phyloP scores from a whole-genome alignment of 768 basidiomycete species.

The Mycena sanguinolenta region DNA sequence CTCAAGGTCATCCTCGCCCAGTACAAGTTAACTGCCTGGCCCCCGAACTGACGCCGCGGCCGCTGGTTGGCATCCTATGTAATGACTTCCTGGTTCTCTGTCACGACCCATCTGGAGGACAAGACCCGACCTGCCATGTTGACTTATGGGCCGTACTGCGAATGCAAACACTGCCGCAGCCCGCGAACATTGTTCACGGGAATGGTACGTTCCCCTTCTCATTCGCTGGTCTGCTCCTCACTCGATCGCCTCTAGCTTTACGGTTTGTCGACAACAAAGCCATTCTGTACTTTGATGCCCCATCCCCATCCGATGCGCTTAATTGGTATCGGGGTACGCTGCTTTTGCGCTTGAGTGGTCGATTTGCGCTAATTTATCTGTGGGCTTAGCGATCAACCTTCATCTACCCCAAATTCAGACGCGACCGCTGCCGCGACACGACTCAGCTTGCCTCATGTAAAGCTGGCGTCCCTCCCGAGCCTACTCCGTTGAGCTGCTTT shows the following conservation, averaged over 20 bases:
- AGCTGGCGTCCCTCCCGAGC: no score
- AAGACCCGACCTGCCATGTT: slow-evolving; percentile 79
- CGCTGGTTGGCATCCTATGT: slow-evolving; percentile 87
- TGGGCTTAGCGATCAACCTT: slow-evolving; percentile 81
- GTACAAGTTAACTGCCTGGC: slow-evolving; percentile 93
- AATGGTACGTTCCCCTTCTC: slow-evolving; percentile 67
- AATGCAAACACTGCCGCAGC: slow-evolving; percentile 94
- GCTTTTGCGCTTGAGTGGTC: background rate
- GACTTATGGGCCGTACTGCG: slow-evolving; percentile 97
- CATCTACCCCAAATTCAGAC: slow-evolving; percentile 86
- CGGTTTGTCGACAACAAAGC: slow-evolving; percentile 94
- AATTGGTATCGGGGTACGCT: slow-evolving; percentile 90
- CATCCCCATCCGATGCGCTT: slow-evolving; percentile 85
- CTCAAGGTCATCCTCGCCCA: slow-evolving; percentile 83
- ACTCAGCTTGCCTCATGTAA: no score
- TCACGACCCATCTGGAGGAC: slow-evolving; percentile 86
- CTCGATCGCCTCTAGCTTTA: slow-evolving; percentile 62
- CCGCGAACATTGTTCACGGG: slow-evolving; percentile 90
- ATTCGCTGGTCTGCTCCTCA: slow-evolving; percentile 17
- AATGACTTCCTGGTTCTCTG: slow-evolving; percentile 95
- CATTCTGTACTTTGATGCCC: slow-evolving; percentile 89
- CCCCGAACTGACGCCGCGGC: slow-evolving; percentile 87
- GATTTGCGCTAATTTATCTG: slow-evolving; percentile 17
- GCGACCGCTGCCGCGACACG: slow-evolving; percentile 28
- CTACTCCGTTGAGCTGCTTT: no score